Conservation (phyloP, 768 basidiomycete species). For the Chalciporus piperatus region DNA sequence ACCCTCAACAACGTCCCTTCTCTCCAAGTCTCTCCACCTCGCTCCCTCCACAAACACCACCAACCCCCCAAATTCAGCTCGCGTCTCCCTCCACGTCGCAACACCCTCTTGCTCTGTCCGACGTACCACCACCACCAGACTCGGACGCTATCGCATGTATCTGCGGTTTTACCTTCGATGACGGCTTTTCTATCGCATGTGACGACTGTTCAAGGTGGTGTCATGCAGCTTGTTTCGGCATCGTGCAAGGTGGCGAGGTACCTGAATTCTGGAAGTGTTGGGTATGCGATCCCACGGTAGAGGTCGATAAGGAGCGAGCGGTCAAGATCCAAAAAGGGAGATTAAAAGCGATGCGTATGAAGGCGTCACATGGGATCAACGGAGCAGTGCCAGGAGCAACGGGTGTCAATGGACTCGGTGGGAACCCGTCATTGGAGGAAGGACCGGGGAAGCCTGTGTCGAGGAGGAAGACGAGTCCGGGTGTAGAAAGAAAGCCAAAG, state of each 20-base stretch:
- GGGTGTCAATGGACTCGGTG: slow-evolving; percentile 18
- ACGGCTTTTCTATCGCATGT: slow-evolving; percentile 85
- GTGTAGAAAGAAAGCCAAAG: slow-evolving; percentile 38
- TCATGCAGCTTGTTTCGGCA: slow-evolving; percentile 76
- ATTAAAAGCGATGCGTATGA: slow-evolving; percentile 30
- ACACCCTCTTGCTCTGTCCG: slow-evolving; percentile 13
- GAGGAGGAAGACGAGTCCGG: slow-evolving; percentile 37
- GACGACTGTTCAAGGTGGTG: slow-evolving; percentile 82
- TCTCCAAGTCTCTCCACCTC: slow-evolving; percentile 15
- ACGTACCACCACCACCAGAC: slow-evolving; percentile 27
- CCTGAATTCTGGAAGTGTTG: slow-evolving; percentile 81
- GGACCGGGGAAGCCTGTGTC: slow-evolving; percentile 26
- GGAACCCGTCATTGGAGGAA: slow-evolving; percentile 16
- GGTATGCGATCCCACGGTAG: slow-evolving; percentile 49
- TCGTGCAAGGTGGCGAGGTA: slow-evolving; percentile 48
- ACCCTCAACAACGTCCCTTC: slow-evolving; percentile 16
- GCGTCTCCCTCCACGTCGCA: slow-evolving; percentile 22
- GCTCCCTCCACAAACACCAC: slow-evolving; percentile 14
- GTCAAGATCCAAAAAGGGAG: slow-evolving; percentile 43
- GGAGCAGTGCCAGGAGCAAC: slow-evolving; percentile 16
- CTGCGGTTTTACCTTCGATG: slow-evolving; percentile 71
- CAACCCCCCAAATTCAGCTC: slow-evolving; percentile 12
- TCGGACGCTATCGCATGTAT: slow-evolving; percentile 66
- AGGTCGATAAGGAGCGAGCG: slow-evolving; percentile 49
- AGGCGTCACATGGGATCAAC: slow-evolving; percentile 26